Percentiles rank a stretch among this genome's conserved stretches.
Evolutionary conservation across 208 protist genomes (phyloP).

Genomic region (Tetramitus jugosus): DNA sequence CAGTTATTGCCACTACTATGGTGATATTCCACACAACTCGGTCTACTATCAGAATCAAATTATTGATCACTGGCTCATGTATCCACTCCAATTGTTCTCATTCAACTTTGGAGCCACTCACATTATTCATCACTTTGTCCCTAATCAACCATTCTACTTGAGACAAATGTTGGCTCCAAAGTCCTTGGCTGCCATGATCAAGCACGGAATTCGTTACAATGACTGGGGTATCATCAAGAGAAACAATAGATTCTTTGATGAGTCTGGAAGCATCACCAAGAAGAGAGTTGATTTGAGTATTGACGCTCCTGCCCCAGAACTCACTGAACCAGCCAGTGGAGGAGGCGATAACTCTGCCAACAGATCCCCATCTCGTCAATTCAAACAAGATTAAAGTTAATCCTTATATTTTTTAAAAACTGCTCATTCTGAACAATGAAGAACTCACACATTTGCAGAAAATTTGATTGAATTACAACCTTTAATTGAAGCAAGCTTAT

Average conservation of each 20-base stretch:
- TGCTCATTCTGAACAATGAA: too few species aligned
- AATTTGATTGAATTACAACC: too few species aligned
- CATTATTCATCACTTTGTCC: conserved; percentile 18
- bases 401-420: too few species aligned
- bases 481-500: too few species aligned
- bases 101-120: conserved; percentile 22
- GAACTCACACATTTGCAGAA: too few species aligned
- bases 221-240: not conserved
- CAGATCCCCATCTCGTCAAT: too few species aligned
- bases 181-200: not conserved
- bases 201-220: not conserved
- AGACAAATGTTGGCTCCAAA: not conserved
- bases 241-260: conserved; percentile 2
- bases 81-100: conserved; percentile 3
- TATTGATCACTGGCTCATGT: conserved; percentile 6
- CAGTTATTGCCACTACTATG: conserved; percentile 11
- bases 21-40: not conserved
- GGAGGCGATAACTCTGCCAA: too few species aligned
- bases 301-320: too few species aligned
- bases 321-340: too few species aligned
- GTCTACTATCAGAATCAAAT: conserved; percentile 19
- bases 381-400: too few species aligned
- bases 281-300: too few species aligned
- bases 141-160: conserved; percentile 17
- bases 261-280: not conserved